Base-by-base conservation (phyloP, 208 protist species). In the Blastocrithidia nonstop region DNA sequence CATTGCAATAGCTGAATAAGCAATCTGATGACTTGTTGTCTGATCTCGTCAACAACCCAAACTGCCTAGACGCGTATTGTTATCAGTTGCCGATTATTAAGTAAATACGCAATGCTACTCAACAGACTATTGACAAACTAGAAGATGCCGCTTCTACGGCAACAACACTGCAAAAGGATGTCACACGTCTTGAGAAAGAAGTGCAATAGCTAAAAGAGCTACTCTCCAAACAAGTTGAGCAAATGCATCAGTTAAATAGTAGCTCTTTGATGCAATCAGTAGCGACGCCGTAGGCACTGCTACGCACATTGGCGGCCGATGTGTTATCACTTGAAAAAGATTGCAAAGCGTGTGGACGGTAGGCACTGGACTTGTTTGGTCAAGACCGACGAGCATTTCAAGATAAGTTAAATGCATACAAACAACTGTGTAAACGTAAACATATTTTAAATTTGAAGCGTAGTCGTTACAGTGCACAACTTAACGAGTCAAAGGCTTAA, bases 21-120 rank as follows among this genome's bases (percentile, higher is more conserved):
- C 56, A 81, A 49, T 79, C 76, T 22, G 67, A 79, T 19, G 58
- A 61, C 1, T 63, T 88, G 47, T 59, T 91, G 31, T 21, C 63
- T 11, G 82, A 88, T 41, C 54, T 91, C 15, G 38, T 52, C 7
- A 63, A 33, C 11, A 88, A 91, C 51, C 63, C 76, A 2, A 87
- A 80, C 54, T 85, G 74, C 42, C 71, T 84, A 0, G 82, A 91
- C 41, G 71, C 74, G n/a, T 91, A 84, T 48, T 70, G 66, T 39
- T 82, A 91, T 48, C 82, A 91, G 44, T 49, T 87, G 36, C 77
- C 82, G 3, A 68, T 85, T 27, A 54, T 79, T 33, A 91, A 91
- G 54, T 47, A 58, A 37, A 79, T 91, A 61, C 73, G 82, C 2
- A 63, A 86, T 22, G 68, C 60, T 6, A 64, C 63, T 20, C 19